phyloP scores from a whole-genome alignment of 495 filamentous ascomycete species.

The Penicillium riverlandense region DNA sequence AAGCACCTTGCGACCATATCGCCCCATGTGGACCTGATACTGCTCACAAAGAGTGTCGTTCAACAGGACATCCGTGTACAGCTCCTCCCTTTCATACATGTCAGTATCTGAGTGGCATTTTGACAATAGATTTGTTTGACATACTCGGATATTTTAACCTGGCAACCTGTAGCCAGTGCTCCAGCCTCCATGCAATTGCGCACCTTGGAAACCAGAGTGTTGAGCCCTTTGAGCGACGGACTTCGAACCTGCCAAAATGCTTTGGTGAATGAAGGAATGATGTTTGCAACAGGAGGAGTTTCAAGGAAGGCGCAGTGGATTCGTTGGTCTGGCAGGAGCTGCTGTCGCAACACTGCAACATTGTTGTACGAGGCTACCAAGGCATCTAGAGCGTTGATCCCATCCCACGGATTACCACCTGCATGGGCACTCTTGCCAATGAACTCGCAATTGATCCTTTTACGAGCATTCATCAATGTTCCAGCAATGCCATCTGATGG shows the following conservation, averaged over 20 bases:
- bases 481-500: constrained; percentile 23
- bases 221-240: constrained; percentile 34
- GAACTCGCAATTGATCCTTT: constrained; percentile 31
- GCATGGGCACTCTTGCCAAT: constrained; percentile 42
- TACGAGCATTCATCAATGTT: constrained; percentile 31
- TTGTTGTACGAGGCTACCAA: constrained; percentile 56
- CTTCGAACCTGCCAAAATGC: constrained; percentile 47
- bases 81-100: constrained; percentile 12
- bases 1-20: constrained; percentile 38
- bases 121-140: too few relatives aligned
- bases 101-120: too few relatives aligned
- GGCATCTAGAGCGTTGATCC: constrained; percentile 58
- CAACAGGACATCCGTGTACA: constrained; percentile 54
- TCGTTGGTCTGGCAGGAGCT: constrained; percentile 53
- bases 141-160: constrained; percentile 36
- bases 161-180: constrained; percentile 53
- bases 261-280: constrained; percentile 52
- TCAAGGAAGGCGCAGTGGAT: constrained; percentile 54
- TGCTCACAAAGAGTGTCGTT: constrained; percentile 48
- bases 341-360: constrained; percentile 54
- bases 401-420: constrained; percentile 57
- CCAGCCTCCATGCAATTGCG: constrained; percentile 55
- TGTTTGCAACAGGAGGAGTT: constrained; percentile 52
- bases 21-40: constrained; percentile 47
- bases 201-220: constrained; percentile 43